Evolutionary conservation across 2,329 filamentous ascomycete genomes (phyloP).

Genomic region (Penicillium sp.): DNA sequence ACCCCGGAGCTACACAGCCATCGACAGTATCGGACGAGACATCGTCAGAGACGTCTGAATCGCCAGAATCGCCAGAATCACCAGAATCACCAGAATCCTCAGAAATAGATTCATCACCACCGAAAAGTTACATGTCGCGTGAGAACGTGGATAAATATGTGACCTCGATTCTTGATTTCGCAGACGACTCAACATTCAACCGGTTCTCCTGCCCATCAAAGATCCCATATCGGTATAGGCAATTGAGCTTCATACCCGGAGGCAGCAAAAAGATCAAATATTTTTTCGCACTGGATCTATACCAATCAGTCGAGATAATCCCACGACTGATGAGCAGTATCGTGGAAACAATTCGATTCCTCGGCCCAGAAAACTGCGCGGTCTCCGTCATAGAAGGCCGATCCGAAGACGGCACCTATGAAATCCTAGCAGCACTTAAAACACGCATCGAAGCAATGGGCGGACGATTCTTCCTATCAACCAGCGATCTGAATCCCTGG

Average conservation of each 20-base stretch:
- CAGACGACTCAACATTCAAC: slow-evolving; percentile 1
- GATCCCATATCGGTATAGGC: slow-evolving; percentile 9
- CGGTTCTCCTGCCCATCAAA: slow-evolving; percentile 5
- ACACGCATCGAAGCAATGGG: slow-evolving; percentile 42
- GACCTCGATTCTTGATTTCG: slow-evolving; percentile 8
- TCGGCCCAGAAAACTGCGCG: slow-evolving; percentile 56
- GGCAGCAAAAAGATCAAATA: slow-evolving; percentile 32
- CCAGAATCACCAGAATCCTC: too few relatives aligned
- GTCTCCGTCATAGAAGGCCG: slow-evolving; percentile 62
- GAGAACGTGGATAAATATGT: slow-evolving; percentile 5
- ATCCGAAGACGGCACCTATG: slow-evolving; percentile 59
- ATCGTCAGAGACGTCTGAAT: background rate
- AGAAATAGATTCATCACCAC: background rate
- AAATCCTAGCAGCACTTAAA: slow-evolving; percentile 52
- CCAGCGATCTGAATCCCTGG: slow-evolving; percentile 34
- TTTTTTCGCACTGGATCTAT: slow-evolving; percentile 60
- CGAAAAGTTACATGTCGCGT: slow-evolving; percentile 6
- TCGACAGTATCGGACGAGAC: background rate
- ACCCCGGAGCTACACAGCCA: background rate
- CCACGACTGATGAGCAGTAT: slow-evolving; percentile 58
- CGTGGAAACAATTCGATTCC: slow-evolving; percentile 54
- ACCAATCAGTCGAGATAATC: slow-evolving; percentile 51
- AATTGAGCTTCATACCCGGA: background rate
- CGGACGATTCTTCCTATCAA: slow-evolving; percentile 24
- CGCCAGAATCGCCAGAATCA: too few relatives aligned